Conservation (phyloP, 1,139 yeast species). For the Yarrowia galli region DNA sequence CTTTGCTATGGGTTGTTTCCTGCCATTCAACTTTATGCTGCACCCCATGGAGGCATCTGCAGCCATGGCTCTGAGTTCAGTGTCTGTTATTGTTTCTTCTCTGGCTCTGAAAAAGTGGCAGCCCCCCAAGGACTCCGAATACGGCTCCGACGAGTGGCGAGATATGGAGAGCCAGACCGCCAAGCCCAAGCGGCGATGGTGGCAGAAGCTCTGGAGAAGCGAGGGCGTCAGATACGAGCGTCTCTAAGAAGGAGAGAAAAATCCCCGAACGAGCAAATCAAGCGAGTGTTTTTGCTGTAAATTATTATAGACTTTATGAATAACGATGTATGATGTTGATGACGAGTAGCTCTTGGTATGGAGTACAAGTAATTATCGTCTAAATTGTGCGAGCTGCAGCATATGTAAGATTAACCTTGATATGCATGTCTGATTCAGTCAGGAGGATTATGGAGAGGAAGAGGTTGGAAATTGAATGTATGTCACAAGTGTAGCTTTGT, state of each 20-base stretch:
- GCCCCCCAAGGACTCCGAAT: constrained; percentile 44
- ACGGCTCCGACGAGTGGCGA: not conserved
- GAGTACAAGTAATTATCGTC: too few relatives aligned
- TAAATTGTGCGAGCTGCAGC: not conserved
- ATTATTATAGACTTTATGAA: constrained; percentile 36
- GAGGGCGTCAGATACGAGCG: constrained; percentile 34
- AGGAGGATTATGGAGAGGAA: too few relatives aligned
- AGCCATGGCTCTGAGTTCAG: constrained; percentile 92
- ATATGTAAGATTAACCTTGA: not conserved
- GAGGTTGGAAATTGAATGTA: too few relatives aligned
- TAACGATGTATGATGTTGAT: not conserved
- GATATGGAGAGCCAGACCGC: constrained; percentile 32
- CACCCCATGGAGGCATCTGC: constrained; percentile 89
- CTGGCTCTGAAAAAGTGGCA: constrained; percentile 60
- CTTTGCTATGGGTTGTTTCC: constrained; percentile 88
- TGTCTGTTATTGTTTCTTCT: constrained; percentile 86
- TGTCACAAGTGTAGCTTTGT: too few relatives aligned
- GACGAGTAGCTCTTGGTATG: too few relatives aligned
- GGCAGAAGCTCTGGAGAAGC: constrained; percentile 36
- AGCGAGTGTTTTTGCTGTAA: constrained; percentile 11
- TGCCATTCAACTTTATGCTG: constrained; percentile 81
- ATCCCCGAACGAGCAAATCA: too few relatives aligned
- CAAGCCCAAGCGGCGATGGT: constrained; percentile 19
- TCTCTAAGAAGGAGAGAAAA: too few relatives aligned
- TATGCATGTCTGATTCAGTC: too few relatives aligned